Conservation (phyloP, 2,329 filamentous ascomycete species). For the Hypoxylon sp. region DNA sequence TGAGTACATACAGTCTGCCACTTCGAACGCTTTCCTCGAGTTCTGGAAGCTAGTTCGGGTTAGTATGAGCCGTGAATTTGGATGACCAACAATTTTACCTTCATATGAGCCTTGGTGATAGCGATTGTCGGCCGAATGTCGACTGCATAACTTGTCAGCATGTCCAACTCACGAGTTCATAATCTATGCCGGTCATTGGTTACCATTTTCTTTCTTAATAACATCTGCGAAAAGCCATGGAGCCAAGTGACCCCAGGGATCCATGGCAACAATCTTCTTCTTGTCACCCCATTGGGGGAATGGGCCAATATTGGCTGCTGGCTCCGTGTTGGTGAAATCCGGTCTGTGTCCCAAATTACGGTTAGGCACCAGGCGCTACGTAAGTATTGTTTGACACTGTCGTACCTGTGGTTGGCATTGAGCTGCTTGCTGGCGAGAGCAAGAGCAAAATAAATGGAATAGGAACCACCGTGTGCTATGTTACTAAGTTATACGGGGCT, state of each 20-base stretch:
- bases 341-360: slow-evolving; percentile 57
- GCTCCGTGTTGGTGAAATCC: slow-evolving; percentile 87
- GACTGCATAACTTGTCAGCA: slow-evolving; percentile 60
- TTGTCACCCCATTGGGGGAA: slow-evolving; percentile 91
- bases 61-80: slow-evolving; percentile 21
- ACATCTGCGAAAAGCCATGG: slow-evolving; percentile 86
- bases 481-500: slow-evolving; percentile 31
- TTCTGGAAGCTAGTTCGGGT: slow-evolving; percentile 77
- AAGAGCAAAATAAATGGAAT: slow-evolving; percentile 94
- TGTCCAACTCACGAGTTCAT: background rate
- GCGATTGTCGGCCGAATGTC: slow-evolving; percentile 93
- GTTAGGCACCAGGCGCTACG: slow-evolving; percentile 26
- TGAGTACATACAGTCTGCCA: slow-evolving; percentile 74
- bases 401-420: slow-evolving; percentile 79
- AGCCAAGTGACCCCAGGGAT: slow-evolving; percentile 89
- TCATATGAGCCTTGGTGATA: slow-evolving; percentile 94
- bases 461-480: slow-evolving; percentile 80
- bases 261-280: slow-evolving; percentile 98
- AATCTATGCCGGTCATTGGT: slow-evolving; percentile 31
- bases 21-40: slow-evolving; percentile 87
- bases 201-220: slow-evolving; percentile 80
- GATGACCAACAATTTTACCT: slow-evolving; percentile 57
- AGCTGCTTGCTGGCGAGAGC: slow-evolving; percentile 93
- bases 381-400: slow-evolving; percentile 2
- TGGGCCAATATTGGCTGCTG: slow-evolving; percentile 88